phyloP scores from a whole-genome alignment of 2,329 filamentous ascomycete species.

The Cladosporium colombiae region DNA sequence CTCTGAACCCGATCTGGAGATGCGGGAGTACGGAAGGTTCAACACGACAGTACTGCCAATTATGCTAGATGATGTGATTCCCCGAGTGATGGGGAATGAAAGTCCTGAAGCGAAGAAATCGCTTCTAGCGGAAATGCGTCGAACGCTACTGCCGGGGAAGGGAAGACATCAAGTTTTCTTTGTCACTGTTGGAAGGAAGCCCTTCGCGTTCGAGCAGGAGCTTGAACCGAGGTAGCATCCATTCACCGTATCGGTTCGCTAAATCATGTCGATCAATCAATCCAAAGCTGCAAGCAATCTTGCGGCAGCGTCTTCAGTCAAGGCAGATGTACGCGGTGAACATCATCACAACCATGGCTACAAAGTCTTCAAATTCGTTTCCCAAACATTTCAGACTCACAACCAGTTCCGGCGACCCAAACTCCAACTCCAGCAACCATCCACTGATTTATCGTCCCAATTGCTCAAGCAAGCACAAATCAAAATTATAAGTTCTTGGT shows the following conservation, averaged over 20 bases:
- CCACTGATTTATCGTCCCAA: neutral
- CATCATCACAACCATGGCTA: neutral
- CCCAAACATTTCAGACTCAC: neutral
- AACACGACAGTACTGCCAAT: neutral
- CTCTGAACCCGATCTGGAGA: neutral
- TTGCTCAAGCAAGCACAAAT: neutral
- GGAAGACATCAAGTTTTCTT: neutral
- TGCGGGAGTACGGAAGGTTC: neutral
- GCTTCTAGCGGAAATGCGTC: neutral
- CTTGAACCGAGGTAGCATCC: neutral
- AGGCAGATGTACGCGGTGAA: neutral
- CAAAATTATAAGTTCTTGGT: neutral
- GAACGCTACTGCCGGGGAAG: neutral
- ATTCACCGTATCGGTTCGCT: neutral
- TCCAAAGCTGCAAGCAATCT: neutral
- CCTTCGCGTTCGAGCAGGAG: neutral
- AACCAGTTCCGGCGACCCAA: neutral
- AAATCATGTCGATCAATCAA: neutral
- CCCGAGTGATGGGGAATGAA: neutral
- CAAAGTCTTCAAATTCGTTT: neutral
- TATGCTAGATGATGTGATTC: neutral
- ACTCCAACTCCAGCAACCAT: neutral
- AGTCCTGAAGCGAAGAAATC: neutral
- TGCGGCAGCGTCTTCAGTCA: neutral
- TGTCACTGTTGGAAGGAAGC: neutral